Evolutionary conservation across 2,329 filamentous ascomycete species (phyloP).

Genomic region (Apiospora rasikravindrae): DNA sequence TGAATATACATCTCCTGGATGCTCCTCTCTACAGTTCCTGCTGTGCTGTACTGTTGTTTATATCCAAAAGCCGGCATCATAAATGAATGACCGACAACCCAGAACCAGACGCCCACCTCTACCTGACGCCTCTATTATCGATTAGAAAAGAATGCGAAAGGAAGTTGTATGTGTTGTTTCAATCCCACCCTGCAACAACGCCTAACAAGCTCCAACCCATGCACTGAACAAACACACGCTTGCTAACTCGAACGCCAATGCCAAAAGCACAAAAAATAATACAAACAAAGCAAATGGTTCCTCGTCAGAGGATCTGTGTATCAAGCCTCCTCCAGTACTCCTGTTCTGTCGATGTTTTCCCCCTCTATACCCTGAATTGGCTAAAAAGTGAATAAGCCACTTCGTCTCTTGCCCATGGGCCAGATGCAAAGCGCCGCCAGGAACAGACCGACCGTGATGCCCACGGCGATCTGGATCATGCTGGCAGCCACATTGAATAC

Average conservation of each 20-base stretch:
- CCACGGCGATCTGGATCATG: constrained; percentile 60
- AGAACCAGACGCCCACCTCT: background rate
- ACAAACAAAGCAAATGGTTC: background rate
- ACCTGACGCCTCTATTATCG: constrained; percentile 10
- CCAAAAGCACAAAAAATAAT: background rate
- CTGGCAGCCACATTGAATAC: constrained; percentile 53
- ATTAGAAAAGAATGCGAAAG: background rate
- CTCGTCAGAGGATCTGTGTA: background rate
- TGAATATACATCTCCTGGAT: constrained; percentile 9
- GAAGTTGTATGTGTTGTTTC: background rate
- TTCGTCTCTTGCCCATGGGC: constrained; percentile 55
- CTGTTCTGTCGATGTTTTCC: background rate
- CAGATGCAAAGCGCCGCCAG: constrained; percentile 55
- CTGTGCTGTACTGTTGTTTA: background rate
- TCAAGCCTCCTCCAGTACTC: background rate
- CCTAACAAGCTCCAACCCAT: constrained; percentile 4
- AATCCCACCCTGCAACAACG: background rate
- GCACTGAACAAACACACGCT: background rate
- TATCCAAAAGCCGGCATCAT: background rate
- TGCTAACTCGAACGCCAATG: background rate
- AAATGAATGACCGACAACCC: background rate
- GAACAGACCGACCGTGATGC: constrained; percentile 57
- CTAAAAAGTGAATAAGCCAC: constrained; percentile 55
- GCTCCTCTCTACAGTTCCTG: background rate
- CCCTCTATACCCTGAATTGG: background rate